Evolutionary conservation across 192 early-diverging fungal genomes (phyloP).

Genomic region (Coemansia sp.): DNA sequence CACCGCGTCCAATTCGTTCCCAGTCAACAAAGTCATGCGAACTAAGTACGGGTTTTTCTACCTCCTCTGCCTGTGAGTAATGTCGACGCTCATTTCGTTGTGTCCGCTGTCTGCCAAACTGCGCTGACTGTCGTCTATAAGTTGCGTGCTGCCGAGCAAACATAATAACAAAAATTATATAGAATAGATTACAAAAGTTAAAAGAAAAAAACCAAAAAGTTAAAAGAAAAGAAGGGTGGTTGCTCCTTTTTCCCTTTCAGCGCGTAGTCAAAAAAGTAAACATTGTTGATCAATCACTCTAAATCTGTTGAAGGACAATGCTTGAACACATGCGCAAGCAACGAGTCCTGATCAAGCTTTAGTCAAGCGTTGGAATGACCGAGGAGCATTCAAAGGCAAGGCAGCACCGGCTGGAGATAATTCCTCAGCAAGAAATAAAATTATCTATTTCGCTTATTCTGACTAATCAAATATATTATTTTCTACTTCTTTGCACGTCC

Average conservation of each 20-base stretch:
- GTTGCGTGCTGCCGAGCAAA: conserved; percentile 35
- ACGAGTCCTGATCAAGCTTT: too few relatives aligned
- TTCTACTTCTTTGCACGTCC: conserved; percentile 51
- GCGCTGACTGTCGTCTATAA: conserved; percentile 30
- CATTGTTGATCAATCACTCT: not conserved
- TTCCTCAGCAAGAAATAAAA: too few relatives aligned
- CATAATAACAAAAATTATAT: conserved; percentile 16
- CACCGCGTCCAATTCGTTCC: conserved; percentile 51
- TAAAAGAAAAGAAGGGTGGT: not conserved
- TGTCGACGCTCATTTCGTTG: not conserved
- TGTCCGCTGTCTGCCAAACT: conserved; percentile 11
- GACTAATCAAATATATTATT: not conserved
- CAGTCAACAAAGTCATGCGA: conserved; percentile 35
- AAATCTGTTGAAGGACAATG: too few relatives aligned
- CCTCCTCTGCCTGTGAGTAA: conserved; percentile 1
- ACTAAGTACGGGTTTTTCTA: conserved; percentile 1
- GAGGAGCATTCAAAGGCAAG: too few relatives aligned
- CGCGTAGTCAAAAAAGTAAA: not conserved
- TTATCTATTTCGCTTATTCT: too few relatives aligned
- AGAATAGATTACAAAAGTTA: not conserved
- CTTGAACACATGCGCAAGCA: too few relatives aligned
- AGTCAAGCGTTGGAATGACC: too few relatives aligned
- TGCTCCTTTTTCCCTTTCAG: not conserved
- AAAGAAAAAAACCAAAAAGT: not conserved
- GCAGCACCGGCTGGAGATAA: too few relatives aligned